phyloP scores from a whole-genome alignment of 2,329 filamentous ascomycete genomes.

The Pyrenochaeta sp. region DNA sequence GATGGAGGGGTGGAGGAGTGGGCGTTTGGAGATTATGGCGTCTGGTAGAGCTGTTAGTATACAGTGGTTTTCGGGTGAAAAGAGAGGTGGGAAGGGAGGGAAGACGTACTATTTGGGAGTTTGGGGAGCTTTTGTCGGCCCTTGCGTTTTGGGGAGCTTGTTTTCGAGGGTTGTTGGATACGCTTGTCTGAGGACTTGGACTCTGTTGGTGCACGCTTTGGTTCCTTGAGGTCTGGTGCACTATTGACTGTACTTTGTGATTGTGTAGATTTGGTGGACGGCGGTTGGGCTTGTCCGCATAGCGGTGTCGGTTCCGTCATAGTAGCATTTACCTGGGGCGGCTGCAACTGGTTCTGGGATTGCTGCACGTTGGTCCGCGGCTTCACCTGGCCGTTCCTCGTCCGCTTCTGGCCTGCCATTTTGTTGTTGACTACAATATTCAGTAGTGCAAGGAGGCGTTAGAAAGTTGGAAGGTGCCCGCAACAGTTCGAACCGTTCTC shows the following conservation, averaged over 20 bases:
- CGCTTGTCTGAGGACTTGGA: constrained; percentile 6
- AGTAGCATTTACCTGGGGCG: background rate
- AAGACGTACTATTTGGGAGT: constrained; percentile 34
- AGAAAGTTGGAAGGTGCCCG: background rate
- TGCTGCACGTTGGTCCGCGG: background rate
- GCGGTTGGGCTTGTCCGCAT: constrained; percentile 18
- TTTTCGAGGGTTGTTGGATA: constrained; percentile 7
- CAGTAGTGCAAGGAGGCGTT: background rate
- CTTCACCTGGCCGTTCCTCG: constrained; percentile 33
- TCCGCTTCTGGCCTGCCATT: constrained; percentile 39
- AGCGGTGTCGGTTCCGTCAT: constrained; percentile 21
- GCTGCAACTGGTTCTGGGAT: background rate
- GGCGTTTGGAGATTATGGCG: constrained; percentile 62
- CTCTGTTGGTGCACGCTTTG: background rate
- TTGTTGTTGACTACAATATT: background rate
- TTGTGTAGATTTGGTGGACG: constrained; percentile 16
- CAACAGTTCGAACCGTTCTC: background rate
- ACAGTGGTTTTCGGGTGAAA: background rate
- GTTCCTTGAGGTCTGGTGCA: background rate
- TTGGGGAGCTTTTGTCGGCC: constrained; percentile 22
- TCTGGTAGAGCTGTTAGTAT: constrained; percentile 43
- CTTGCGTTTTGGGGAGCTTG: constrained; percentile 1
- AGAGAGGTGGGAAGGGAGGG: background rate
- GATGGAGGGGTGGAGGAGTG: constrained; percentile 65
- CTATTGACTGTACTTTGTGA: background rate